Conservation (phyloP, 1,284 basidiomycete species). For the Moesziomyces antarcticus region DNA sequence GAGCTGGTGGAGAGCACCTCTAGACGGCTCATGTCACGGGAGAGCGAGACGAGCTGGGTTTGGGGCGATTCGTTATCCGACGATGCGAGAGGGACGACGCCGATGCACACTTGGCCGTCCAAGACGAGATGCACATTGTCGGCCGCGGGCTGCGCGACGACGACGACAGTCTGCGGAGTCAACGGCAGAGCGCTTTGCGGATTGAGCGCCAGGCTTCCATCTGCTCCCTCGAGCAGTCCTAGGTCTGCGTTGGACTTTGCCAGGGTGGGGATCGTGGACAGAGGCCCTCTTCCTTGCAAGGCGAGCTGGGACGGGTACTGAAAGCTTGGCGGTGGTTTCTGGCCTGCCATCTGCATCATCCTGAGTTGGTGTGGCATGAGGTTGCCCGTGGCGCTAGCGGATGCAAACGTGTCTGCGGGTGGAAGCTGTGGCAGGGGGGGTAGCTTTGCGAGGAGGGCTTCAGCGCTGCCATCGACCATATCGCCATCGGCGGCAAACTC, state of each 20-base stretch:
- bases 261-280: slow-evolving; percentile 17
- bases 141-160: slow-evolving; percentile 7
- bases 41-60: slow-evolving; percentile 9
- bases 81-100: slow-evolving; percentile 6
- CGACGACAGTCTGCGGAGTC: slow-evolving; percentile 24
- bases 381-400: slow-evolving; percentile 12
- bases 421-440: slow-evolving; percentile 27
- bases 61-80: too few relatives aligned
- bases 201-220: slow-evolving; percentile 8
- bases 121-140: slow-evolving; percentile 14
- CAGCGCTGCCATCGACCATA: slow-evolving; percentile 13
- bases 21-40: slow-evolving; percentile 16
- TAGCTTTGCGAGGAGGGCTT: slow-evolving; percentile 22
- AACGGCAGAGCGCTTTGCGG: slow-evolving; percentile 16
- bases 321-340: slow-evolving; percentile 33
- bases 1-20: neutral
- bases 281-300: slow-evolving; percentile 23
- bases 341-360: slow-evolving; percentile 51
- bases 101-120: slow-evolving; percentile 33
- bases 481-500: slow-evolving; percentile 7
- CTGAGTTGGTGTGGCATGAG: slow-evolving; percentile 50
- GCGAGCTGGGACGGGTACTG: slow-evolving; percentile 29
- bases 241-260: slow-evolving; percentile 16
- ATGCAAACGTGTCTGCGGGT: slow-evolving; percentile 30
- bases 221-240: slow-evolving; percentile 27